Percentiles rank a stretch among this genome's conserved stretches.
Conservation (phyloP, 148 eudicot genomes). For the Fallopia convolvulus region DNA sequence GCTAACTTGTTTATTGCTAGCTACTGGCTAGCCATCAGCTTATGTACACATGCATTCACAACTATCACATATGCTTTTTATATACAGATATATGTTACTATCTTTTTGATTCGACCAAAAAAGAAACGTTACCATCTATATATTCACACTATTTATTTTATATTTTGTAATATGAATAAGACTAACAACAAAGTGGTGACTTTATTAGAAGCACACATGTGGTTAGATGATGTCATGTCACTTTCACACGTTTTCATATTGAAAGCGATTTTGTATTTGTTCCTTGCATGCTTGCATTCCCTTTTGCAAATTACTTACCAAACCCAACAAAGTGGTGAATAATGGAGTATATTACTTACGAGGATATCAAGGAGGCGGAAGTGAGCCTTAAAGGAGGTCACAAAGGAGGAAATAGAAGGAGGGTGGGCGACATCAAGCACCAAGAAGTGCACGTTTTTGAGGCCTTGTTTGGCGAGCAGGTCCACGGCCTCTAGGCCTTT, state of each 20-base stretch:
- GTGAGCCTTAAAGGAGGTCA: slow-evolving; percentile 31
- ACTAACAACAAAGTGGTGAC: not conserved
- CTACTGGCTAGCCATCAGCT: too few species aligned
- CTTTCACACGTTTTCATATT: not conserved
- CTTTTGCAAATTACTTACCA: not conserved
- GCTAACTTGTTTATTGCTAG: too few species aligned
- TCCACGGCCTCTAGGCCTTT: slow-evolving; percentile 53
- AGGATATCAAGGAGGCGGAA: slow-evolving; percentile 53
- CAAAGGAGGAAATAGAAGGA: slow-evolving; percentile 38
- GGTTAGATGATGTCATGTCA: not conserved
- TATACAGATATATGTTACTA: too few species aligned
- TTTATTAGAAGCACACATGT: too few species aligned
- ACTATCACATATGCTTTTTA: too few species aligned
- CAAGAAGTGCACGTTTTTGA: slow-evolving; percentile 30
- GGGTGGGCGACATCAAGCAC: slow-evolving; percentile 46
- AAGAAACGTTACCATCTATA: too few species aligned
- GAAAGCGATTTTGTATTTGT: not conserved
- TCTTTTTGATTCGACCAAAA: too few species aligned
- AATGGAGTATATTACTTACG: too few species aligned
- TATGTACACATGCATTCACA: too few species aligned
- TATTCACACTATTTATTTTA: too few species aligned
- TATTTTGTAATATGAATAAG: not conserved
- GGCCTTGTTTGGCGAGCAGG: slow-evolving; percentile 22
- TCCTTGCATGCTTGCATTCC: not conserved
- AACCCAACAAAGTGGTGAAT: too few species aligned